phyloP scores from a whole-genome alignment of 805 yeast species.

The Ascoidea tarda region DNA sequence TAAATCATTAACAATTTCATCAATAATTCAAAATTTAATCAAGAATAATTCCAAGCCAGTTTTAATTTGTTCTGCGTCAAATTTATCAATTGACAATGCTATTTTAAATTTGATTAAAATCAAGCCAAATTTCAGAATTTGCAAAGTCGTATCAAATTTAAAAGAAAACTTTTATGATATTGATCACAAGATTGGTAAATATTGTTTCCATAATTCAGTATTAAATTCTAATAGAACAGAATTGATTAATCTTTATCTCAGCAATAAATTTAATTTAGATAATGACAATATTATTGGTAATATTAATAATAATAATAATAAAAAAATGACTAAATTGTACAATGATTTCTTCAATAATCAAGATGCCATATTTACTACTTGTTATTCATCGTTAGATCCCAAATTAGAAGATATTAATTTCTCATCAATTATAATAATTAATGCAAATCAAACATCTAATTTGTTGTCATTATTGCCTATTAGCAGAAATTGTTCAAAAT shows the following conservation, averaged over 20 bases:
- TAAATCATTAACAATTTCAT: slow-evolving; percentile 6
- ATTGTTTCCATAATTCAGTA: slow-evolving; percentile 11
- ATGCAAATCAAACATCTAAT: slow-evolving; percentile 8
- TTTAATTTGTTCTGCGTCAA: slow-evolving; percentile 10
- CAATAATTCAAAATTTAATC: slow-evolving; percentile 9
- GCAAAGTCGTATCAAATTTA: slow-evolving; percentile 8
- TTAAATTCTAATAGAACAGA: slow-evolving; percentile 9
- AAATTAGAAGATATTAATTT: slow-evolving; percentile 8
- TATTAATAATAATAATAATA: slow-evolving; percentile 5
- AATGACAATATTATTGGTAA: background rate
- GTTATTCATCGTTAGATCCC: slow-evolving; percentile 9
- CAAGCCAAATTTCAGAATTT: slow-evolving; percentile 4
- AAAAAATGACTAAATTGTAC: slow-evolving; percentile 7
- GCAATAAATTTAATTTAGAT: slow-evolving; percentile 4
- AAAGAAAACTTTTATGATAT: slow-evolving; percentile 9
- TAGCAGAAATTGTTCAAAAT: slow-evolving; percentile 8
- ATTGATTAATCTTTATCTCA: slow-evolving; percentile 8
- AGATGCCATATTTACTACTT: slow-evolving; percentile 9
- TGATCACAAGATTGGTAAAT: slow-evolving; percentile 6
- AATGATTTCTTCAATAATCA: slow-evolving; percentile 8
- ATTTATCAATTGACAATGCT: slow-evolving; percentile 7
- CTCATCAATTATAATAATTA: slow-evolving; percentile 7
- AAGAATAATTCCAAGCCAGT: slow-evolving; percentile 7
- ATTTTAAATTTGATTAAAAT: background rate
- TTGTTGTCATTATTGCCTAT: slow-evolving; percentile 8